These are phyloP conservation scores for Malassezia slooffiae DNA, from an alignment of 1,284 basidiomycete species.

Conservation along the genomic window DNA sequence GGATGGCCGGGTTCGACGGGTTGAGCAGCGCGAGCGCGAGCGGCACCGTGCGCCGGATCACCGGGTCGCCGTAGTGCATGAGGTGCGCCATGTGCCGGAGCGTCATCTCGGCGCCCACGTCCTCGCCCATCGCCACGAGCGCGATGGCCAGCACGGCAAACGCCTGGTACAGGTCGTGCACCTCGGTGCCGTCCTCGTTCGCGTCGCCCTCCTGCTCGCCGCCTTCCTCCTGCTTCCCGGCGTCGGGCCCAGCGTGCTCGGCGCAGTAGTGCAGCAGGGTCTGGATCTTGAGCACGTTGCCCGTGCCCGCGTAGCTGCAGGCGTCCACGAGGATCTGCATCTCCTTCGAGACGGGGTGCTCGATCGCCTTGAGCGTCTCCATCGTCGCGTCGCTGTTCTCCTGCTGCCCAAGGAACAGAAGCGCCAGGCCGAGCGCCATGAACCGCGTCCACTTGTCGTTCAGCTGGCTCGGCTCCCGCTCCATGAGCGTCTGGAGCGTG, in stretches of 20 bases:
- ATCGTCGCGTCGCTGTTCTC: conserved; percentile 79
- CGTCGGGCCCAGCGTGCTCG: conserved; percentile 63
- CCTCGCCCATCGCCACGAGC: conserved; percentile 94
- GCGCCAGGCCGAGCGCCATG: conserved; percentile 75
- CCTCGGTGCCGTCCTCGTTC: conserved; percentile 51
- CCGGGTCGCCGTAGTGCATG: conserved; percentile 96
- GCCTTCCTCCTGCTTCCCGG: conserved; percentile 33
- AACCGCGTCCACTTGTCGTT: conserved; percentile 75
- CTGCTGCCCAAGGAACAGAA: conserved; percentile 65
- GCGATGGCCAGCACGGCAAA: conserved; percentile 91
- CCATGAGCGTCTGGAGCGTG: conserved; percentile 85
- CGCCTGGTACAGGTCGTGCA: conserved; percentile 76
- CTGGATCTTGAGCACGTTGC: conserved; percentile 90
- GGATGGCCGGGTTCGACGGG: conserved; percentile 89
- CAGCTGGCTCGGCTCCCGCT: conserved; percentile 38
- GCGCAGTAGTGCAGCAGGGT: conserved; percentile 84
- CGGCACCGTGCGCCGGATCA: conserved; percentile 85
- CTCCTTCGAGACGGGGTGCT: conserved; percentile 81
- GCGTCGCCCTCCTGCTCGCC: conserved; percentile 22
- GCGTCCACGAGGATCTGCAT: conserved; percentile 86
- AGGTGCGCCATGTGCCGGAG: conserved; percentile 43
- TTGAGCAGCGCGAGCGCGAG: conserved; percentile 88
- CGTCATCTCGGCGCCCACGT: conserved; percentile 83
- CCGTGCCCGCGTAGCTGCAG: conserved; percentile 87
- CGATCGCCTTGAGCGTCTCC: conserved; percentile 86